A percentile compares a stretch with the other conserved stretches of the same genome.
These are phyloP conservation scores for Melanogaster broomeanus DNA, from an alignment of 768 basidiomycete genomes.

Conservation along the genomic window DNA sequence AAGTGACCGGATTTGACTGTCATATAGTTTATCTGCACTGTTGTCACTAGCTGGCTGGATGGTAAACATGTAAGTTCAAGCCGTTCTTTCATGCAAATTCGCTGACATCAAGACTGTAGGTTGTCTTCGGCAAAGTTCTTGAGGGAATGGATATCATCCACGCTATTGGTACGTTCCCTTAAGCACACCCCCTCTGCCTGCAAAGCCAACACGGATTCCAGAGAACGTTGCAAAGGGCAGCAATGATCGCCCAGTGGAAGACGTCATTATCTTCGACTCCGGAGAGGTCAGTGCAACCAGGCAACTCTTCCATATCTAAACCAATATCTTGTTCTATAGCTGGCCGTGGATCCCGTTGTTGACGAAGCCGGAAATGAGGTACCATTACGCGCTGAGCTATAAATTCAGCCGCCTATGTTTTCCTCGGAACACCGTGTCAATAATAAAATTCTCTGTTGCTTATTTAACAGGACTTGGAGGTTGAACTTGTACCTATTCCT, in stretches of 20 bases:
- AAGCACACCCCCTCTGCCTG: neutral
- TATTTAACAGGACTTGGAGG: conserved; percentile 46
- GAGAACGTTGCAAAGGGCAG: conserved; percentile 73
- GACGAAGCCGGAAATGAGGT: conserved; percentile 83
- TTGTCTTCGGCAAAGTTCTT: conserved; percentile 90
- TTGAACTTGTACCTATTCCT: conserved; percentile 14
- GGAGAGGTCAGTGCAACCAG: conserved; percentile 69
- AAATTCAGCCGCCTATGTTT: conserved; percentile 44
- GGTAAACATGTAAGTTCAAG: conserved; percentile 69
- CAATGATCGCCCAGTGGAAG: conserved; percentile 72
- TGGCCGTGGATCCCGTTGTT: conserved; percentile 51
- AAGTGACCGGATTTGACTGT: neutral
- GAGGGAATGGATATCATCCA: conserved; percentile 90
- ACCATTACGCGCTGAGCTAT: conserved; percentile 94
- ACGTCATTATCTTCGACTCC: conserved; percentile 78
- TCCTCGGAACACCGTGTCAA: conserved; percentile 46
- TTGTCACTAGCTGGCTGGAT: conserved; percentile 87
- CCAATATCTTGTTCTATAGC: conserved; percentile 34
- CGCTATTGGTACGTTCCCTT: conserved; percentile 60
- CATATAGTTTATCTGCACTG: conserved; percentile 87
- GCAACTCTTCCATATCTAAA: conserved; percentile 9
- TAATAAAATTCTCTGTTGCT: conserved; percentile 50
- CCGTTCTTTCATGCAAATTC: neutral
- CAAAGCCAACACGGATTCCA: conserved; percentile 32
- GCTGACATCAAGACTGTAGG: conserved; percentile 44